Evolutionary conservation across 257 asterid genomes (phyloP), one percentile per base, ranked within the genome.

Genomic region (Jacaranda mimosifolia): DNA sequence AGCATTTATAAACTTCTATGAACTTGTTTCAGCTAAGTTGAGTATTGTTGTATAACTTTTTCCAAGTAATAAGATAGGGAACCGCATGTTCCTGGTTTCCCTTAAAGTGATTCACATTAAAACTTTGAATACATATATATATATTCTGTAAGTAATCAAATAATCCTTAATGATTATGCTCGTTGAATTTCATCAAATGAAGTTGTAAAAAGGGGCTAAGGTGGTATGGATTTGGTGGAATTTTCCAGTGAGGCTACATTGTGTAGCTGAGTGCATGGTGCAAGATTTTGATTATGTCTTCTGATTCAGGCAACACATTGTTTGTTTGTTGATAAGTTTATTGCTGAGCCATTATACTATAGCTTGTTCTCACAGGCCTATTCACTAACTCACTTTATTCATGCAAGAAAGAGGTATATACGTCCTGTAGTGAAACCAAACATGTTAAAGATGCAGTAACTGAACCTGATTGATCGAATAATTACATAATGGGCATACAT

Each of bases 1-100:
- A 48, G 14, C n/a, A 48, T 9, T 56, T 18, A 7, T 17, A 2
- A 64, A 15, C 70, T 64, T 64, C 32, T 15, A 14, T 38, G 70
- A 38, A 38, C 32, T 64, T 38, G 46, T 38, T 64, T 40, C 21
- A 64, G 48, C 70, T 64, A 32, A 64, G 32, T 39, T 64, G 51
- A 64, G 32, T 39, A 13, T 15, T 14, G 12, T 4, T 3, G n/a
- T 52, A n/a, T 4, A 14, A 15, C 21, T 56, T 56, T n/a, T 56
- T 48, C 3, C 10, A 17, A 18, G 7, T 3, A 18, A 1, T 56
- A 18, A 18, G 35, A 18, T 56, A 35, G 62, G 3, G 19, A 40
- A n/a, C 55, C 36, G 3, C 36, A 0, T 36, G 13, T 63, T 36
- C 48, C 48, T 11, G 18, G 18, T 35, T 63, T 14, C 17, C 36